Evolutionary conservation across 139 green algal genomes (phyloP).

Genomic region (Chlorella vulgaris): DNA sequence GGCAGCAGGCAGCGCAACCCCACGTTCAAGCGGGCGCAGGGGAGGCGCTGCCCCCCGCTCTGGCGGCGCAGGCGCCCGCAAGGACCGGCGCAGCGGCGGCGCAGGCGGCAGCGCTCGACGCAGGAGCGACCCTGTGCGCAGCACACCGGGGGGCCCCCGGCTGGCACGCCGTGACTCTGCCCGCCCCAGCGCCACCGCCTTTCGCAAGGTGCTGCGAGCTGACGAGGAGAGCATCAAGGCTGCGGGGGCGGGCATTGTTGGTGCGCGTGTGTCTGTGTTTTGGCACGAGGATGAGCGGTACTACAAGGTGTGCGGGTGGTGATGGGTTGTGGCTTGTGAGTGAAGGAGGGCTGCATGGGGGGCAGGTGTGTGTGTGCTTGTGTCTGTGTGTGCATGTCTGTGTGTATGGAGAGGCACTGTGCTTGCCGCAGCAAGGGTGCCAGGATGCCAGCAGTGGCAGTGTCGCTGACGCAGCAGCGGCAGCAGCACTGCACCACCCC

Average conservation of each 20-base stretch:
- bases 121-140: not conserved
- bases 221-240: conserved; percentile 33
- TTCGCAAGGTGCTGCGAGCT: conserved; percentile 7
- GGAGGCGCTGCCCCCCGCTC: not conserved
- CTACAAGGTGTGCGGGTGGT: conserved; percentile 6
- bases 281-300: conserved; percentile 41
- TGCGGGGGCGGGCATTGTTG: conserved; percentile 33
- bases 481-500: too few relatives aligned
- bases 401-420: too few relatives aligned
- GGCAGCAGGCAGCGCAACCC: not conserved
- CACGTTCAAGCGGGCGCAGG: not conserved
- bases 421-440: too few relatives aligned
- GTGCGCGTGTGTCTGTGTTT: conserved; percentile 47
- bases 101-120: not conserved
- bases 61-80: not conserved
- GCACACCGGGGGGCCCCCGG: not conserved
- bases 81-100: not conserved
- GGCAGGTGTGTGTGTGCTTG: not conserved
- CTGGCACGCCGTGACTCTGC: not conserved
- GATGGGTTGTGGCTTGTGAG: too few relatives aligned
- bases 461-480: too few relatives aligned
- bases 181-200: not conserved
- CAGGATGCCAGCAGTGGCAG: too few relatives aligned
- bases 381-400: too few relatives aligned
- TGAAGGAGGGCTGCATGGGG: not conserved